Evolutionary conservation across 352 stramenopile species (phyloP).

Genomic region (Peronosclerospora sorghi): DNA sequence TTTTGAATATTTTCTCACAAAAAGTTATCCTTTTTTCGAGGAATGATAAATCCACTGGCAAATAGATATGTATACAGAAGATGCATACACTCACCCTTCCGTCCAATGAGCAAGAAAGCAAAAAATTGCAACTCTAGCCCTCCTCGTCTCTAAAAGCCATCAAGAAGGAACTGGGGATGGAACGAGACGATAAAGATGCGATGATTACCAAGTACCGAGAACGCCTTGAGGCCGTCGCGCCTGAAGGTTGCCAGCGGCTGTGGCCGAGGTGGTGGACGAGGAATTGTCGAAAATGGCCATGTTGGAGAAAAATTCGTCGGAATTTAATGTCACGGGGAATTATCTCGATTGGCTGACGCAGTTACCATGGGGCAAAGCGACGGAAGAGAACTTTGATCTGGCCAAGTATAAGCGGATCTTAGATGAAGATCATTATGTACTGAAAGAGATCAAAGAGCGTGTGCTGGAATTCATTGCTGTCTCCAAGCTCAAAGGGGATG

Average conservation of each 20-base stretch:
- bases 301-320: slow-evolving; percentile 65
- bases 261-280: slow-evolving; percentile 44
- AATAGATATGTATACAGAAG: no score
- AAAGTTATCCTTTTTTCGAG: no score
- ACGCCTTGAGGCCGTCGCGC: slow-evolving; percentile 49
- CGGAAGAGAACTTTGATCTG: slow-evolving; percentile 45
- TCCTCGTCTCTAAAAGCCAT: slow-evolving; percentile 99
- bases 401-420: slow-evolving; percentile 48
- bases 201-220: slow-evolving; percentile 36
- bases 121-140: no score
- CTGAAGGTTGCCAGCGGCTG: slow-evolving; percentile 39
- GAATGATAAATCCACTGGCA: no score
- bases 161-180: slow-evolving; percentile 95
- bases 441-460: slow-evolving; percentile 78
- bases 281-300: slow-evolving; percentile 60
- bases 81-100: no score
- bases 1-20: no score
- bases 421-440: slow-evolving; percentile 68
- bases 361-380: slow-evolving; percentile 49
- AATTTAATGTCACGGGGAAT: slow-evolving; percentile 72
- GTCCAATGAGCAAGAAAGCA: no score
- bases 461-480: slow-evolving; percentile 84
- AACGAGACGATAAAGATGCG: slow-evolving; percentile 26
- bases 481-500: slow-evolving; percentile 64
- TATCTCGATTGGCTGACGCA: slow-evolving; percentile 77